Evolutionary conservation across 1,284 basidiomycete genomes (phyloP).

Genomic region (Apiotrichum laibachii): DNA sequence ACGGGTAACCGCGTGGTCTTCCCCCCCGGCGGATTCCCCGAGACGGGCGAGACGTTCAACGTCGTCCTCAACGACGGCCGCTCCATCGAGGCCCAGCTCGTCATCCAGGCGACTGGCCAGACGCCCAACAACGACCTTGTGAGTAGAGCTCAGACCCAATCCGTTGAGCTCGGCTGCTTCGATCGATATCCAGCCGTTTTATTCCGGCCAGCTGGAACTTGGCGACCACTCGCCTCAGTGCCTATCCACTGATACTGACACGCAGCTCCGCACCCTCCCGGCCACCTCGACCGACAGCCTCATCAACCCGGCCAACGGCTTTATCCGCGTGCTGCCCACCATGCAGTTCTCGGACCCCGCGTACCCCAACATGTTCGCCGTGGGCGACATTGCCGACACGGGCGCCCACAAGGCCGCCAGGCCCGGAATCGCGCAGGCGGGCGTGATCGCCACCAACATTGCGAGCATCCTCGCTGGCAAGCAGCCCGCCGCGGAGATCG

Average conservation of each 20-base stretch:
- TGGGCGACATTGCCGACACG: constrained; percentile 68
- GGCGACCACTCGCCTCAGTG: too few relatives aligned
- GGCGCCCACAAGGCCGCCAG: constrained; percentile 63
- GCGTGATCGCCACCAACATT: constrained; percentile 42
- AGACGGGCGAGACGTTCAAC: constrained; percentile 32
- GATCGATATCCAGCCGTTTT: too few relatives aligned
- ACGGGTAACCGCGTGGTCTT: constrained; percentile 33
- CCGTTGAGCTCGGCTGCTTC: too few relatives aligned
- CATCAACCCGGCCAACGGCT: constrained; percentile 37
- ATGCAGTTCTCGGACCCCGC: constrained; percentile 44
- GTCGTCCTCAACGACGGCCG: constrained; percentile 44
- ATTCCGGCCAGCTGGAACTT: too few relatives aligned
- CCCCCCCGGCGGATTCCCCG: constrained; percentile 50
- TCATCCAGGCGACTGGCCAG: constrained; percentile 50
- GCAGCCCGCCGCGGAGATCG: constrained; percentile 4
- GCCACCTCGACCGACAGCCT: constrained; percentile 8
- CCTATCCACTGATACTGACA: not conserved
- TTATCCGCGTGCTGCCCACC: constrained; percentile 48
- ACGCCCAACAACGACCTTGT: constrained; percentile 51
- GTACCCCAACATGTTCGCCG: constrained; percentile 63
- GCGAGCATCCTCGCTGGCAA: constrained; percentile 26
- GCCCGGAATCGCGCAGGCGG: constrained; percentile 44
- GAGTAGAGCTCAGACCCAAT: not conserved
- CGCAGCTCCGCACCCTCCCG: constrained; percentile 10
- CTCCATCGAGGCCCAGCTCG: constrained; percentile 33